phyloP scores from a whole-genome alignment of 2,329 filamentous ascomycete genomes.

The Venturia oleaginea region DNA sequence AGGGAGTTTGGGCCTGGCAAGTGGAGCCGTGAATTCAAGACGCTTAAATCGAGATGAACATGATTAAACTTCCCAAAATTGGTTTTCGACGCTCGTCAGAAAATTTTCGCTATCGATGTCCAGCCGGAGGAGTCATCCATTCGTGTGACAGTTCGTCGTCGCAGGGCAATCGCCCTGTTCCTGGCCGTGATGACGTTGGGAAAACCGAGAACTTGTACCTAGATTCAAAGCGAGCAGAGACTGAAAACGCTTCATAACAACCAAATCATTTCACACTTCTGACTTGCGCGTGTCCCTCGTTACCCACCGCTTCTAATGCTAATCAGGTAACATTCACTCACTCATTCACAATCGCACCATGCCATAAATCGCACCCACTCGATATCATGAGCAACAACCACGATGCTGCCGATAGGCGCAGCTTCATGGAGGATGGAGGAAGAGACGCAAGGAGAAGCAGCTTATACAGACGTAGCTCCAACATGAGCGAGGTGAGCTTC shows the following conservation, averaged over 20 bases:
- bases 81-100: too few relatives aligned
- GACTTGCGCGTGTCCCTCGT: background rate
- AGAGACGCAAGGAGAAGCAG: conserved; percentile 24
- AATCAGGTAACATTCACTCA: conserved; percentile 1
- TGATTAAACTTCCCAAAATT: background rate
- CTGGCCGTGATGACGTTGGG: background rate
- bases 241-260: background rate
- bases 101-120: too few relatives aligned
- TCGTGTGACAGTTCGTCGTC: too few relatives aligned
- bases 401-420: conserved; percentile 18
- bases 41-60: too few relatives aligned
- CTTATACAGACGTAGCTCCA: conserved; percentile 59
- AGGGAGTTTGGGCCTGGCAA: too few relatives aligned
- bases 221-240: background rate
- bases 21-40: too few relatives aligned
- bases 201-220: background rate
- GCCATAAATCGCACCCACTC: background rate
- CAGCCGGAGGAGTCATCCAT: too few relatives aligned
- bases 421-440: conserved; percentile 17
- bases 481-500: conserved; percentile 67
- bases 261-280: background rate
- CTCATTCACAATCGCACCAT: background rate
- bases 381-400: conserved; percentile 11
- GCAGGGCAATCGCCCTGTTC: background rate
- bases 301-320: background rate